phyloP scores from a whole-genome alignment of 139 green algal species.

The Microglena sp. region DNA sequence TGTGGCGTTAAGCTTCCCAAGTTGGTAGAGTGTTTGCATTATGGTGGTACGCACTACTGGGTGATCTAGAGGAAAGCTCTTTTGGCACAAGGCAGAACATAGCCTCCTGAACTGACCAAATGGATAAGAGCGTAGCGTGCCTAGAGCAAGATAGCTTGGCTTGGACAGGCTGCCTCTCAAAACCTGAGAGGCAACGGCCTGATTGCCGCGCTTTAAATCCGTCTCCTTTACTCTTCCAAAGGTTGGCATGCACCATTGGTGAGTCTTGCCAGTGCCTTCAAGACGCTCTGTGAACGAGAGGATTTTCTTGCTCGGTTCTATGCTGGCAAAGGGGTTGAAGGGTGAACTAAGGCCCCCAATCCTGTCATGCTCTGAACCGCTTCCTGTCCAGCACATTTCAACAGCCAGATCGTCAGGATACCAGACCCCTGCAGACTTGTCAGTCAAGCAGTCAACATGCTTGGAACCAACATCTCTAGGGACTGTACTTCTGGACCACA shows the following conservation, averaged over 20 bases:
- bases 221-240: neutral
- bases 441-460: slow-evolving; percentile 17
- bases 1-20: slow-evolving; percentile 3
- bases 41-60: neutral
- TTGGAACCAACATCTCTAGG: slow-evolving; percentile 9
- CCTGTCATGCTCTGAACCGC: slow-evolving; percentile 11
- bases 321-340: slow-evolving; percentile 28
- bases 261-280: neutral
- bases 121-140: slow-evolving; percentile 2
- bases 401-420: slow-evolving; percentile 24
- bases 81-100: neutral
- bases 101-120: slow-evolving; percentile 1
- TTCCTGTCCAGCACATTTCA: slow-evolving; percentile 30
- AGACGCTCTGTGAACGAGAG: slow-evolving; percentile 21
- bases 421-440: slow-evolving; percentile 24
- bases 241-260: slow-evolving; percentile 2
- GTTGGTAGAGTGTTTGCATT: neutral
- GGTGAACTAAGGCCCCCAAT: neutral
- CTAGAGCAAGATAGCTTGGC: neutral
- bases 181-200: neutral
- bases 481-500: neutral
- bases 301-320: neutral
- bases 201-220: slow-evolving; percentile 1
- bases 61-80: neutral
- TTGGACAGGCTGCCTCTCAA: neutral